phyloP scores from a whole-genome alignment of 768 basidiomycete species.

The Collybiopsis confluens region DNA sequence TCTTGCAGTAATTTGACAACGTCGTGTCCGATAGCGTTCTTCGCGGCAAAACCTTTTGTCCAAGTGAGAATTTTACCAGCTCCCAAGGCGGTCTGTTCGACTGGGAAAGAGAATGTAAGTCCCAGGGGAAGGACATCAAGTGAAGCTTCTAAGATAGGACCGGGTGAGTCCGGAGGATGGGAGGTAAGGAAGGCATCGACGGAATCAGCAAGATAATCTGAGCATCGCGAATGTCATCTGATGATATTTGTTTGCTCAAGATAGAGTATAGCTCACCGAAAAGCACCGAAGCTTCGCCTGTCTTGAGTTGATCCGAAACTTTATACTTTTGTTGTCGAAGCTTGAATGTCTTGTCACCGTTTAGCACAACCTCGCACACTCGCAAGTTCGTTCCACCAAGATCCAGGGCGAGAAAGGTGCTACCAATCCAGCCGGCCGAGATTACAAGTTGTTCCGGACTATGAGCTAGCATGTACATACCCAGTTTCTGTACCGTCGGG shows the following conservation, averaged over 20 bases:
- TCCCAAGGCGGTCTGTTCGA: slow-evolving; percentile 91
- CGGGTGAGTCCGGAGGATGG: slow-evolving; percentile 30
- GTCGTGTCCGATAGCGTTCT: slow-evolving; percentile 85
- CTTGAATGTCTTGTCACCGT: slow-evolving; percentile 84
- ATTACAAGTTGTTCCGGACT: background rate
- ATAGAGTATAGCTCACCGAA: slow-evolving; percentile 71
- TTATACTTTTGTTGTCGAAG: slow-evolving; percentile 96
- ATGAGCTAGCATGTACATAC: slow-evolving; percentile 37
- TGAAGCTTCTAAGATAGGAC: slow-evolving; percentile 8
- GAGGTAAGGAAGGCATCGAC: slow-evolving; percentile 91
- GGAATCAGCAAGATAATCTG: slow-evolving; percentile 97
- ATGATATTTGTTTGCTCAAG: too few species aligned
- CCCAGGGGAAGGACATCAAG: slow-evolving; percentile 58
- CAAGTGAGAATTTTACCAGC: slow-evolving; percentile 88
- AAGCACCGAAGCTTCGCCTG: slow-evolving; percentile 80
- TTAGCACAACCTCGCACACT: slow-evolving; percentile 90
- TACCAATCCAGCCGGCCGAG: slow-evolving; percentile 2
- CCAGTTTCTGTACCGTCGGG: slow-evolving; percentile 94
- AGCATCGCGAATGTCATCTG: too few species aligned
- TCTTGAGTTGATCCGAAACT: slow-evolving; percentile 90
- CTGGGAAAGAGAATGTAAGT: slow-evolving; percentile 96
- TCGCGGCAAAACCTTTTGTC: slow-evolving; percentile 96
- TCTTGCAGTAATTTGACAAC: slow-evolving; percentile 88
- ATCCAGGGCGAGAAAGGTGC: slow-evolving; percentile 94
- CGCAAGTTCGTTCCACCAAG: slow-evolving; percentile 97